phyloP scores from a whole-genome alignment of 768 basidiomycete species.

The Pulveroboletus sp. region DNA sequence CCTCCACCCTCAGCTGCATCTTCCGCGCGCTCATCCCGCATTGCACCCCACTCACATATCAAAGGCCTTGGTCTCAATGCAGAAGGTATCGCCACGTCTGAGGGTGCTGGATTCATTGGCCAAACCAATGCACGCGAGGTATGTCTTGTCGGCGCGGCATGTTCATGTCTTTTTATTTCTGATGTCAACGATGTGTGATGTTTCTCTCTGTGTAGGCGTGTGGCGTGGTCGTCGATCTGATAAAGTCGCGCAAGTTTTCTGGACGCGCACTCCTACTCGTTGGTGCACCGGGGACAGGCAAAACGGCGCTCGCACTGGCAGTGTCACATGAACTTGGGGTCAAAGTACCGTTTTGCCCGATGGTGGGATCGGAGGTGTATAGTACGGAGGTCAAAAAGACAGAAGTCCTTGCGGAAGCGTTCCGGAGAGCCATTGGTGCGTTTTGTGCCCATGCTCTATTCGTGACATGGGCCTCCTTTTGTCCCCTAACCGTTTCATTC shows the following conservation, averaged over 20 bases:
- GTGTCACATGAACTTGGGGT: constrained; percentile 91
- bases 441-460: constrained; percentile 7
- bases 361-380: constrained; percentile 98
- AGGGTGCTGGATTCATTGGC: constrained; percentile 86
- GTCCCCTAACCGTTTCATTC: neutral
- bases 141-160: constrained; percentile 5
- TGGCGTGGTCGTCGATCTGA: constrained; percentile 84
- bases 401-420: constrained; percentile 92
- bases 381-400: constrained; percentile 98
- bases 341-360: constrained; percentile 97
- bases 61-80: constrained; percentile 89
- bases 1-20: constrained; percentile 64
- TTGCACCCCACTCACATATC: constrained; percentile 94
- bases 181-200: neutral
- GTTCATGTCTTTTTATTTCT: neutral
- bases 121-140: constrained; percentile 92
- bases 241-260: constrained; percentile 90
- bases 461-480: neutral
- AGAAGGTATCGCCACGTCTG: constrained; percentile 73
- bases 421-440: constrained; percentile 93
- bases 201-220: constrained; percentile 68
- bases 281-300: constrained; percentile 96
- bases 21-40: constrained; percentile 68
- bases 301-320: constrained; percentile 95
- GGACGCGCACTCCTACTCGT: constrained; percentile 90